Conservation (phyloP, 2,329 filamentous ascomycete genomes). For the Colletotrichum sp. region DNA sequence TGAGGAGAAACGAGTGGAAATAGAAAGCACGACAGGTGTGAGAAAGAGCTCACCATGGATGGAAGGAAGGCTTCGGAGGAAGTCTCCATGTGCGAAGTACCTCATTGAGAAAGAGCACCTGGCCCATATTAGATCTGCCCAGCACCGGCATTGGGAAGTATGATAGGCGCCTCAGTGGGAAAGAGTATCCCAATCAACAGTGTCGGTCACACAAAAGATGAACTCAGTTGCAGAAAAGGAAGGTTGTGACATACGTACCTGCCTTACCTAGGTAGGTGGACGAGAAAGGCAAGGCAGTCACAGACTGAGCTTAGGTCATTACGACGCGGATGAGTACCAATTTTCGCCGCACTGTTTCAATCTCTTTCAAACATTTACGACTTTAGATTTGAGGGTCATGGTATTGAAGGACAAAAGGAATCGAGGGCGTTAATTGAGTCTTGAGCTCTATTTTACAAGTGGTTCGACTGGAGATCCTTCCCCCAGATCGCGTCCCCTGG, state of each 20-base stretch:
- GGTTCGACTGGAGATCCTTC: conserved; percentile 53
- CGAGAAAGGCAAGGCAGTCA: too few species aligned
- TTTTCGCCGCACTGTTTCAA: neutral
- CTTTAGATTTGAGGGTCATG: neutral
- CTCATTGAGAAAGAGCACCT: neutral
- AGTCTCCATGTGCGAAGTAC: neutral
- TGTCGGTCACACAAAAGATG: neutral
- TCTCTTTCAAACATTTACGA: neutral
- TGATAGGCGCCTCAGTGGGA: neutral
- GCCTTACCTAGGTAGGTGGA: neutral
- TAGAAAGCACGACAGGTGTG: neutral
- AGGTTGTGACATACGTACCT: neutral
- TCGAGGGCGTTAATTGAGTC: conserved; percentile 66
- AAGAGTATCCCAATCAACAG: neutral
- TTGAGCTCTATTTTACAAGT: conserved; percentile 69
- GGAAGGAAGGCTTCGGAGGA: neutral
- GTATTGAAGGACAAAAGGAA: conserved; percentile 58
- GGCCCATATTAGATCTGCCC: neutral
- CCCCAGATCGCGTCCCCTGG: conserved; percentile 28
- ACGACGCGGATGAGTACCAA: neutral
- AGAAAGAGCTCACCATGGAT: neutral
- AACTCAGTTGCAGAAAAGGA: neutral
- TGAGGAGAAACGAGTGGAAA: neutral
- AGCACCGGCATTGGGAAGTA: neutral
- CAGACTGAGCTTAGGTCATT: too few species aligned